Evolutionary conservation across 202 grass and related monocot species (phyloP).

Genomic region (Eragrostis tef): DNA sequence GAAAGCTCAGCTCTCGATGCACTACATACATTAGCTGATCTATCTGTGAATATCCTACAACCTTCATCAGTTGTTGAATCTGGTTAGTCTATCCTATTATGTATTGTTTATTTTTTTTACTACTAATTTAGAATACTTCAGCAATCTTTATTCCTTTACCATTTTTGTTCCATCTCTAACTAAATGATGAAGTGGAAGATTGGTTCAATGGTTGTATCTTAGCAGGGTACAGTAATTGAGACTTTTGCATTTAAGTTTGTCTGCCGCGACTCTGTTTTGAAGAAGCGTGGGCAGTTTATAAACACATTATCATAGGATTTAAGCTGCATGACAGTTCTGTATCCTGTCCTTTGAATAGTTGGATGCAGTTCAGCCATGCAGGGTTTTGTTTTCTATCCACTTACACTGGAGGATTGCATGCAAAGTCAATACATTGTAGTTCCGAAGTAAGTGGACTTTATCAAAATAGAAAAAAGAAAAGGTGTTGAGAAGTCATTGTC

Average conservation of each 20-base stretch:
- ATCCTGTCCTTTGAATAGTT: conserved; percentile 34
- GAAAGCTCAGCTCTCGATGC: conserved; percentile 78
- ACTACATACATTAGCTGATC: conserved; percentile 87
- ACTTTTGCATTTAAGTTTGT: conserved; percentile 29
- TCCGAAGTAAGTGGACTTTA: background rate
- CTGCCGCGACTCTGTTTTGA: conserved; percentile 9
- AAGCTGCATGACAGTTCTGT: conserved; percentile 19
- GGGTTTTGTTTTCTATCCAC: conserved; percentile 18
- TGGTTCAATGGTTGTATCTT: conserved; percentile 20
- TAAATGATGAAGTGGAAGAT: background rate
- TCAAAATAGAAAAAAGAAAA: background rate
- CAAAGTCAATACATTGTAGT: background rate
- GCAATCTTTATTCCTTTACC: background rate
- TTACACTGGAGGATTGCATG: conserved; percentile 2
- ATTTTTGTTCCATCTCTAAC: conserved; percentile 21
- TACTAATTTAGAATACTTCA: conserved; percentile 39
- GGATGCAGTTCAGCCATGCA: conserved; percentile 4
- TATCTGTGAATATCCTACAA: conserved; percentile 92
- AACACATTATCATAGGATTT: background rate
- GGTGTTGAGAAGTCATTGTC: background rate
- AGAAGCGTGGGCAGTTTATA: background rate
- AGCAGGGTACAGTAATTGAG: conserved; percentile 28
- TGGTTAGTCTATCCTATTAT: conserved; percentile 62
- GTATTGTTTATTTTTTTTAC: conserved; percentile 17
- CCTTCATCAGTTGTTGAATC: conserved; percentile 77